Base-by-base conservation (phyloP, 768 basidiomycete genomes). In the Phanerochaete sordida region DNA sequence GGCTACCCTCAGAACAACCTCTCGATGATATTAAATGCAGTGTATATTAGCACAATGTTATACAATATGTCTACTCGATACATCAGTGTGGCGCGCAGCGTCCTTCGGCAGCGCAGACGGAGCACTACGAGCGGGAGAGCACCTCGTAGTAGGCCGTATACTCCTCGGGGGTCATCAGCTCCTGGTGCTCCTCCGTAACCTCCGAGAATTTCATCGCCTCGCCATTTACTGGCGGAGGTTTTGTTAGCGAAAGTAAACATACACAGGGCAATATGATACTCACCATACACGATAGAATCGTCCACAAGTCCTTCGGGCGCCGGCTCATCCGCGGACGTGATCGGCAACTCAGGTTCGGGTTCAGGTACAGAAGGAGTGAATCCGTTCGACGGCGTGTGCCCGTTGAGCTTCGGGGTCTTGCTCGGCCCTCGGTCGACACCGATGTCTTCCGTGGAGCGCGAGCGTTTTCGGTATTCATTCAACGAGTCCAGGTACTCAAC, bases 171-270 rank as follows among this genome's bases (percentile, higher is more conserved):
- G 91, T 92, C 95, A 97, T 97, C 65, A 87, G 69, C 49, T 94
- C 95, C 67, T 94, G 89, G 69, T 95, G 89, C 64, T 94, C 95
- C 66, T 97, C 95, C 2, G 91, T 95, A 45, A 98, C 84, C 62
- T 87, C 79, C 3, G 87, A 90, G 66, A 91, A 88, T 7, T 84
- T 80, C 66, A 91, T 85, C 21, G 84, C 79, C 43, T 79, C 75
- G 15, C 94, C 93, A 61, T 87, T 87, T 26, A 98, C 94, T 92
- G 63, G n/a, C n/a, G n/a, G n/a, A 46, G 54, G 57, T 59, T 45
- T 24, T 9, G 58, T 63, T 7, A 65, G 58, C 27, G 7, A 27
- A 24, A 45, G 21, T 27, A n/a, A 43, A 19, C 11, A 37, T n/a
- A n/a, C 15, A 13, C 48, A 24, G 45, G 9, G 8, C n/a, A 44